phyloP scores from a whole-genome alignment of 345 rosid species.

The Melaleuca quinquenervia region DNA sequence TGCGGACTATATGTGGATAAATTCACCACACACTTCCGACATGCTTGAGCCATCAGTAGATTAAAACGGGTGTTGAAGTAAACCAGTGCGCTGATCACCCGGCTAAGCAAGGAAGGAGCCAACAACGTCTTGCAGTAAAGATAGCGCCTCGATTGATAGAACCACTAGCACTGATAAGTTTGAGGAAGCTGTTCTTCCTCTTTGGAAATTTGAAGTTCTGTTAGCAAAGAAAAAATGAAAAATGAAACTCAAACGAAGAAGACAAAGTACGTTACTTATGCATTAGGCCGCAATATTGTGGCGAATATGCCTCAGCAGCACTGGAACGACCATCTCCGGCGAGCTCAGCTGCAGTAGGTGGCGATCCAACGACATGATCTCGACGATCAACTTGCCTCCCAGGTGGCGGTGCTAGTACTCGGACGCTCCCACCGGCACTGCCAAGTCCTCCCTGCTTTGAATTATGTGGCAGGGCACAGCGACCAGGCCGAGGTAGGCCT shows the following conservation, averaged over 20 bases:
- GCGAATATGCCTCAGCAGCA: slow-evolving; percentile 64
- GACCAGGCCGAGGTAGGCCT: slow-evolving; percentile 35
- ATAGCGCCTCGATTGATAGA: neutral
- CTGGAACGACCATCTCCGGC: slow-evolving; percentile 58
- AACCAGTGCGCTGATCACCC: neutral
- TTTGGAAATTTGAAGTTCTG: neutral
- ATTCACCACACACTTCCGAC: neutral
- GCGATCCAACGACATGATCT: slow-evolving; percentile 61
- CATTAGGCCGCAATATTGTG: slow-evolving; percentile 16
- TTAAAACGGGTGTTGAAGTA: neutral
- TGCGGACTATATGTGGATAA: neutral
- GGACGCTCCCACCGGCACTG: slow-evolving; percentile 58
- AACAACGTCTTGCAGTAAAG: neutral
- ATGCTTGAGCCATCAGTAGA: neutral
- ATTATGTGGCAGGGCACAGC: slow-evolving; percentile 69
- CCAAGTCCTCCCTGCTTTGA: slow-evolving; percentile 67
- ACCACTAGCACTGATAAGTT: neutral
- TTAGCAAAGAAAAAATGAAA: neutral
- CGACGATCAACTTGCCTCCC: slow-evolving; percentile 50
- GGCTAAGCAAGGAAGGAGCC: neutral
- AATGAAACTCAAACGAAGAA: neutral
- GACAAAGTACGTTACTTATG: neutral
- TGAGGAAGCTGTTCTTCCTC: neutral
- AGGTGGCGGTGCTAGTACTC: slow-evolving; percentile 56
- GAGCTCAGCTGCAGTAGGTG: slow-evolving; percentile 86